Conservation (phyloP, 2,329 filamentous ascomycete genomes). For the Xylaria sp. region DNA sequence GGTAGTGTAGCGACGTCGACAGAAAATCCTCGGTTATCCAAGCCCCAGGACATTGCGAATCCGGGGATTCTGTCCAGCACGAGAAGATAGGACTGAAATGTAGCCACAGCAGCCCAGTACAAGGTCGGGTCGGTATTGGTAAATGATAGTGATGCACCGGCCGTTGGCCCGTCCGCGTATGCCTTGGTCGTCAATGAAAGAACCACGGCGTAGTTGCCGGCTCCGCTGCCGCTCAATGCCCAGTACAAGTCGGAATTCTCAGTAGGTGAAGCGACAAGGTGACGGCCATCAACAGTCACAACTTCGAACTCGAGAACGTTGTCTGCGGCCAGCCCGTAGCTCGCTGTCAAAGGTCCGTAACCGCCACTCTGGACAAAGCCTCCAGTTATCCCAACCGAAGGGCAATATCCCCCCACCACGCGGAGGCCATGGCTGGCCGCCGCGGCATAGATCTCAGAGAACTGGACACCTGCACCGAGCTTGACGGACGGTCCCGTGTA, state of each 20-base stretch:
- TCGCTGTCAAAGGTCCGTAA: background rate
- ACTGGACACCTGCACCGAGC: constrained; percentile 59
- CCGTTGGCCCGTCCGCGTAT: constrained; percentile 50
- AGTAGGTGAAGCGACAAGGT: background rate
- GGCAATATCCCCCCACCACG: constrained; percentile 9
- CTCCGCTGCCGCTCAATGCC: constrained; percentile 23
- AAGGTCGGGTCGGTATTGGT: background rate
- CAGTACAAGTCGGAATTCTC: constrained; percentile 20
- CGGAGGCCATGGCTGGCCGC: constrained; percentile 5
- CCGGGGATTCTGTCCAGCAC: constrained; percentile 3
- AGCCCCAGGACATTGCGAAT: constrained; percentile 6
- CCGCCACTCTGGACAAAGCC: constrained; percentile 15
- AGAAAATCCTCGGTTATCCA: background rate
- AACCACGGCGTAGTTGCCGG: constrained; percentile 10
- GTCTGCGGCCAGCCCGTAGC: constrained; percentile 19
- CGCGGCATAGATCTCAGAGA: constrained; percentile 2
- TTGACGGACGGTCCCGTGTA: constrained; percentile 61
- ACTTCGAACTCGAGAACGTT: constrained; percentile 20
- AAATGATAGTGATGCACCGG: constrained; percentile 47
- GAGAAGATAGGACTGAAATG: constrained; percentile 38
- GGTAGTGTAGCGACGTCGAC: constrained; percentile 6
- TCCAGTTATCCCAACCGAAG: constrained; percentile 12
- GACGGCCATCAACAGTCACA: background rate
- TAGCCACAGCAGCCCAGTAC: constrained; percentile 47
- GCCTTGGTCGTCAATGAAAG: constrained; percentile 15